Base-by-base conservation (phyloP, 1,284 basidiomycete species). In the Rhodotorula sp. region DNA sequence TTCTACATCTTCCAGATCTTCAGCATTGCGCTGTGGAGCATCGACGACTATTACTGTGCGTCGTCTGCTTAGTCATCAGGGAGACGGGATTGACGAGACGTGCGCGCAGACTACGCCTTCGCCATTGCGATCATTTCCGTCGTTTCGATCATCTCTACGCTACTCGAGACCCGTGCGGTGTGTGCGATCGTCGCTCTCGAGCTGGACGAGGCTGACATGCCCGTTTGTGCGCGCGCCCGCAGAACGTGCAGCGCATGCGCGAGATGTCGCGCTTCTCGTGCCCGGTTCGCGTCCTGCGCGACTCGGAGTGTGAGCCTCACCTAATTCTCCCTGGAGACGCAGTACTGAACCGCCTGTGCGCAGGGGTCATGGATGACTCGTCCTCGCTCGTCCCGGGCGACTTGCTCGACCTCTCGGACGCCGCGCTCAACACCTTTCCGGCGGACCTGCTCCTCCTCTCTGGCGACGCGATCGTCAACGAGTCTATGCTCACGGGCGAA, bases 1-100 rank as follows among this genome's bases (percentile, higher is more conserved):
- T 97, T 97, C 83, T 97, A 97, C 80, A 91, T 99, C 68, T 99
- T 99, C 82, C 97, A 99, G 86, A 90, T 99, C 76, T 94, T 94
- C 61, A 97, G 94, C 73, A 92, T 99, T 77, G 83, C 92, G 36
- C 84, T 99, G 19, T 99, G 97, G 97, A 91, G 90, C 6, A 78
- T 98, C 67, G 97, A 99, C 79, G 87, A 98, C 78, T 84, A 84
- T 73, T 79, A 78, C 66, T 79, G 77, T 77, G 46, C 34, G 73
- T 63, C 39, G 44, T 15, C 50, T 22, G 6, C 39, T 25, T 36
- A 25, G 5, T 19, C 27, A 12, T 12, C n/a, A 36, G 53, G 19
- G 55, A 15, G 4, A 34, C 48, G 61, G 36, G 29, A 21, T 44
- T 66, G 29, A 70, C 61, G 17, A 10, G 2, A 27, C 9, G 10